Evolutionary conservation across 2,329 filamentous ascomycete species (phyloP).

Genomic region (Claviceps quebecensis): DNA sequence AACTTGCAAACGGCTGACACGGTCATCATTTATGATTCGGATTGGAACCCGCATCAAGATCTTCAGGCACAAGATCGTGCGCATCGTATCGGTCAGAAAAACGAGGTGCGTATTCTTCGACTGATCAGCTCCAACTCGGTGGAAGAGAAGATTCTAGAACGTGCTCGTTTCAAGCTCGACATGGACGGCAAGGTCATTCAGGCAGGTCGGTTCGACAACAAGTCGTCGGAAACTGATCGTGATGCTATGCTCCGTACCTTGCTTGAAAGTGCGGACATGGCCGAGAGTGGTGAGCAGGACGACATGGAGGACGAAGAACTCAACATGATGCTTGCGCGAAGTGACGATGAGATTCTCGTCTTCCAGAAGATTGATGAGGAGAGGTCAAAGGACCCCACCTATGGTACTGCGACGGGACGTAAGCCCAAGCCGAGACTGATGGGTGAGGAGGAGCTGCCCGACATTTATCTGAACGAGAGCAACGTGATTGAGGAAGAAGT

Average conservation of each 20-base stretch:
- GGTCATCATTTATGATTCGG: conserved; percentile 98
- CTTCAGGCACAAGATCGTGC: conserved; percentile 98
- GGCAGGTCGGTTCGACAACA: conserved; percentile 98
- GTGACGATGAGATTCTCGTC: conserved; percentile 57
- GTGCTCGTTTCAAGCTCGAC: conserved; percentile 93
- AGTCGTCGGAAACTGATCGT: conserved; percentile 95
- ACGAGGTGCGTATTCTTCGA: conserved; percentile 91
- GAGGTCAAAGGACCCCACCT: conserved; percentile 48
- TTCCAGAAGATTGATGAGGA: conserved; percentile 81
- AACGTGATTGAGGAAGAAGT: conserved; percentile 67
- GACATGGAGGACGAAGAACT: conserved; percentile 98
- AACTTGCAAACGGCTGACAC: conserved; percentile 97
- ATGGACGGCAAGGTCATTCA: conserved; percentile 99
- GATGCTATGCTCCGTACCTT: conserved; percentile 92
- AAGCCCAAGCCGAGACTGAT: conserved; percentile 67
- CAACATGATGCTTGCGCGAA: conserved; percentile 85
- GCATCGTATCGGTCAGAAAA: conserved; percentile 99
- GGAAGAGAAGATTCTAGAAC: conserved; percentile 95
- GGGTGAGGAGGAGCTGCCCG: conserved; percentile 74
- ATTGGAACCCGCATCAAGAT: conserved; percentile 99
- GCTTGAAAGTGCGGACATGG: conserved; percentile 67
- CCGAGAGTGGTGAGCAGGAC: conserved; percentile 61
- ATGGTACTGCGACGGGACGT: conserved; percentile 51
- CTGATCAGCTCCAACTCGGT: conserved; percentile 95
- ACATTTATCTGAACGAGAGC: conserved; percentile 84